Evolutionary conservation across 2,329 filamentous ascomycete genomes (phyloP).

Genomic region (Beauveria asiatica): DNA sequence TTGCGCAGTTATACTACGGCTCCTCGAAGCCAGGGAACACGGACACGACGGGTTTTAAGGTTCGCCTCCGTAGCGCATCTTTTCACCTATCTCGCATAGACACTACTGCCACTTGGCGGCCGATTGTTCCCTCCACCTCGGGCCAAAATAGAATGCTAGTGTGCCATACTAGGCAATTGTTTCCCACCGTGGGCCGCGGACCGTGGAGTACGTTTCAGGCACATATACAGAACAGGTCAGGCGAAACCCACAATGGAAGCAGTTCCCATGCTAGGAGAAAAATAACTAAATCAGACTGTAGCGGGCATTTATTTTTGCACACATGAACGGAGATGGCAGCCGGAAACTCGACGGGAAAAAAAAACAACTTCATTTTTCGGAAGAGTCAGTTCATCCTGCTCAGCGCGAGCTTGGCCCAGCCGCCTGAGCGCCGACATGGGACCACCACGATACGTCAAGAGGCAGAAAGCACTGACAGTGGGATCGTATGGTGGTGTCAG

Average conservation of each 20-base stretch:
- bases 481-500: not conserved
- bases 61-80: not conserved
- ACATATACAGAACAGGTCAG: not conserved
- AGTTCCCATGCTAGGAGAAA: not conserved
- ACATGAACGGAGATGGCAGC: not conserved
- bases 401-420: not conserved
- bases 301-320: not conserved
- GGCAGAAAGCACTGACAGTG: not conserved
- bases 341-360: too few relatives aligned
- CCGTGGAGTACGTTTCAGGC: constrained; percentile 6
- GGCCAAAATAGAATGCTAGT: not conserved
- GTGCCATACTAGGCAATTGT: not conserved
- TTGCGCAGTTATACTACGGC: not conserved
- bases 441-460: not conserved
- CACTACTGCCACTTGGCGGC: not conserved
- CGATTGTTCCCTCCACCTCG: not conserved
- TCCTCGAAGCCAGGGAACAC: not conserved
- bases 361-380: not conserved
- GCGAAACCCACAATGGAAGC: not conserved
- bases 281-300: not conserved
- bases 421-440: not conserved
- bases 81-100: constrained; percentile 1
- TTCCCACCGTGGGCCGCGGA: not conserved
- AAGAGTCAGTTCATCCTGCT: not conserved
- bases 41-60: not conserved